Conservation (phyloP, 1,139 yeast genomes). For the Saccharomyces pastorianus region DNA sequence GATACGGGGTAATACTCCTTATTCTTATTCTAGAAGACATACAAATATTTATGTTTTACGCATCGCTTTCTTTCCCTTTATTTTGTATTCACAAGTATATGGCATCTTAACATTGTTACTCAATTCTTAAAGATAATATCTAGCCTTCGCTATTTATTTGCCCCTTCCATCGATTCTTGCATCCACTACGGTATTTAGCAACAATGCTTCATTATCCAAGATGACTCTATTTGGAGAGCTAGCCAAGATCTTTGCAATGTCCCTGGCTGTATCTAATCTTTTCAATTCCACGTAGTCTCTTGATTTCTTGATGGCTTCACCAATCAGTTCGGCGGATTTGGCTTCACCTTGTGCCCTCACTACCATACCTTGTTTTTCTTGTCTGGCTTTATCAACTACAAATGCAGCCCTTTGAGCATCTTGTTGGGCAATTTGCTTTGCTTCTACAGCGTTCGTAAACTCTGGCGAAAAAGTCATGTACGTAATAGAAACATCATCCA, state of each 20-base stretch:
- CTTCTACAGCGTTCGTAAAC: slow-evolving; percentile 95
- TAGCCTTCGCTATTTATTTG: not conserved
- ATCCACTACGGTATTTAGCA: slow-evolving; percentile 81
- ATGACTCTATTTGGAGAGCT: slow-evolving; percentile 84
- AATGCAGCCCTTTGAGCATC: slow-evolving; percentile 98
- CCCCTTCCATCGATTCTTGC: slow-evolving; percentile 24
- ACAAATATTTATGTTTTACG: not conserved
- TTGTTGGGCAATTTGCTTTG: slow-evolving; percentile 98
- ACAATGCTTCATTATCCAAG: slow-evolving; percentile 84
- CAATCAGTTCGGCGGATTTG: slow-evolving; percentile 92
- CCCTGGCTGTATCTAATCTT: slow-evolving; percentile 94
- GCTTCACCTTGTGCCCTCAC: slow-evolving; percentile 99
- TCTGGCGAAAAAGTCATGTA: slow-evolving; percentile 97
- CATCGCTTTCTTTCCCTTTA: not conserved
- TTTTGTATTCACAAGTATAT: not conserved
- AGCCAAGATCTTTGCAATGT: slow-evolving; percentile 81
- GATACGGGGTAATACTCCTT: not conserved
- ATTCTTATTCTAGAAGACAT: not conserved
- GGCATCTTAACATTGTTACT: not conserved
- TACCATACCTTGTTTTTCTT: slow-evolving; percentile 93
- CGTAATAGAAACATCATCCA: slow-evolving; percentile 94
- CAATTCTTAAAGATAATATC: not conserved
- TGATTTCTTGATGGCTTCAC: slow-evolving; percentile 96
- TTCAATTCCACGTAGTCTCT: slow-evolving; percentile 93
- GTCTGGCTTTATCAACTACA: slow-evolving; percentile 91